These are phyloP conservation scores for Starmera quercuum DNA, from an alignment of 805 yeast genomes.

Conservation along the genomic window DNA sequence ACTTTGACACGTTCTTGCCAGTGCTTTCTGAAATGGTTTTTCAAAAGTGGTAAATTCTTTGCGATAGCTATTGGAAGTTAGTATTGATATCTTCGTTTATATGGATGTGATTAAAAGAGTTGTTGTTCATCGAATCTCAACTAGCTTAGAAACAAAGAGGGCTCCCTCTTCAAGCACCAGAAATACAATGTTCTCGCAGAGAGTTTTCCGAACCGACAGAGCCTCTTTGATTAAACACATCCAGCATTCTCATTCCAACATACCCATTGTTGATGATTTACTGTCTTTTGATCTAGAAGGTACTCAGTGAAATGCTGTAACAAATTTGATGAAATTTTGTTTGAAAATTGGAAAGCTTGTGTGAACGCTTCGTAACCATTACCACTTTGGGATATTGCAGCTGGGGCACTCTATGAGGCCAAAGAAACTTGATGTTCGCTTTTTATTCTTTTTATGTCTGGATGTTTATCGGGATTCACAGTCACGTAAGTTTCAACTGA, in stretches of 20 bases:
- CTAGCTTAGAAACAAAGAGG: too few relatives aligned
- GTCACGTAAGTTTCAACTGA: too few relatives aligned
- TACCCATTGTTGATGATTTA: conserved; percentile 35
- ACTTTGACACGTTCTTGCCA: conserved; percentile 99
- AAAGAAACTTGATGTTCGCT: too few relatives aligned
- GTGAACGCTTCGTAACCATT: too few relatives aligned
- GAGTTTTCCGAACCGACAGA: too few relatives aligned
- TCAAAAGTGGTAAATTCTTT: conserved; percentile 97
- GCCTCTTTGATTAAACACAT: background rate
- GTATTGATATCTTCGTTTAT: conserved; percentile 10
- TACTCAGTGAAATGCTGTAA: background rate
- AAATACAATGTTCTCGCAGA: too few relatives aligned
- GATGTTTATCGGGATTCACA: too few relatives aligned
- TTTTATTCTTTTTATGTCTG: too few relatives aligned
- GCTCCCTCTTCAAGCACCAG: too few relatives aligned
- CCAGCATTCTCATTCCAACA: conserved; percentile 12
- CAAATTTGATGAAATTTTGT: conserved; percentile 15
- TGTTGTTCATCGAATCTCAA: background rate
- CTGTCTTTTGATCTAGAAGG: conserved; percentile 5
- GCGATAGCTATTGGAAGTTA: conserved; percentile 67
- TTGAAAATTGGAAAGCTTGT: conserved; percentile 11
- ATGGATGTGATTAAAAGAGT: background rate
- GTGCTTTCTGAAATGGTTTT: conserved; percentile 99
- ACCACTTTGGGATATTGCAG: too few relatives aligned
- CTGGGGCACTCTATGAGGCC: too few relatives aligned